Evolutionary conservation across 306 rosid genomes (phyloP), one percentile per base, ranked within the genome.

Genomic region (Fagus crenata): DNA sequence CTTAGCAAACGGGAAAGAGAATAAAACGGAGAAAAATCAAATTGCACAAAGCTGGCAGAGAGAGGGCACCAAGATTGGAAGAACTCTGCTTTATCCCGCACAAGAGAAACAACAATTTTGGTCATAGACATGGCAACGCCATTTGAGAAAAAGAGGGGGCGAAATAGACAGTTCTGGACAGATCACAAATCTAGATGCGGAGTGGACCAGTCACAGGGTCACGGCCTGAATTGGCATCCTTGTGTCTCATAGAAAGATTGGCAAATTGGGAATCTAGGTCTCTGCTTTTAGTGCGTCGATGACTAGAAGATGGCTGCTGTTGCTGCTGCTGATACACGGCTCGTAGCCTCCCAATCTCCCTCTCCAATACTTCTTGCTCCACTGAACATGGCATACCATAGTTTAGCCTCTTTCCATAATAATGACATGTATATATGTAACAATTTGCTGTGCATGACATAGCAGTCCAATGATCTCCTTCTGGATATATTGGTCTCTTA

Each of bases 301-400:
- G 93, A 86, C 96, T 84, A 8, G 89, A 82, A 71, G 98, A 86
- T 81, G 94, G 90, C 81, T 73, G 91, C 65, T 84, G 96, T 72
- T 88, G 90, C 59, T 82, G 92, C 67, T 89, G 97, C 80, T 92
- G 89, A 78, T 87, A 90, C 88, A 96, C 60, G 35, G 85, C 1
- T 72, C 96, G 89, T 69, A 96, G 83, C 90, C 99, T 89, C 74
- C 96, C 96, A 37, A 96, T 88, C 90, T 96, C 99, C 82, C 97
- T 96, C 83, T 96, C 99, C 88, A 96, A 85, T 60, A 96, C 97
- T 87, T 96, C 99, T 78, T 96, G 99, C 85, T 96, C 99, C 97
- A 96, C 99, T 96, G 88, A 68, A 89, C 70, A 86, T 74, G 77
- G 80, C 76, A 77, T 77, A 28, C 49, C 41, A 78, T 11, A 79